Evolutionary conservation across 1,139 yeast species (phyloP).

Genomic region (Schwanniomyces etchellsii): DNA sequence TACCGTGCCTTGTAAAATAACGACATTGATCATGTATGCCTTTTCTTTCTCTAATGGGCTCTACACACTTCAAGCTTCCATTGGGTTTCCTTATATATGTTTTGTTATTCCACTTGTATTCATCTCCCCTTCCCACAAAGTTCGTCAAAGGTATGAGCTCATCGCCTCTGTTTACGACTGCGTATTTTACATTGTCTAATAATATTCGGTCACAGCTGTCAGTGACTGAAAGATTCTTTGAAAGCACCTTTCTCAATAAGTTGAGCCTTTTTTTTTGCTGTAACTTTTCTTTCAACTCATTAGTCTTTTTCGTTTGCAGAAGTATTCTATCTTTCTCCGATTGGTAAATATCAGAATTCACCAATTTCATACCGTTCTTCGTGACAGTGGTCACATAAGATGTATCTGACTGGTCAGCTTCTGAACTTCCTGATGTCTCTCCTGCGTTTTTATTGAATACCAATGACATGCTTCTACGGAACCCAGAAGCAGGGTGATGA

Average conservation of each 20-base stretch:
- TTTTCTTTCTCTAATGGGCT: slow-evolving; percentile 9
- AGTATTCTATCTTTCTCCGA: slow-evolving; percentile 19
- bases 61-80: slow-evolving; percentile 23
- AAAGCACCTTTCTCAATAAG: slow-evolving; percentile 13
- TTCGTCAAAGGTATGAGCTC: slow-evolving; percentile 22
- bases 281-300: slow-evolving; percentile 12
- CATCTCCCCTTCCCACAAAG: neutral
- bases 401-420: slow-evolving; percentile 2
- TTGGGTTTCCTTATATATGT: slow-evolving; percentile 18
- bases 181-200: slow-evolving; percentile 27
- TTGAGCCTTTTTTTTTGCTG: slow-evolving; percentile 9
- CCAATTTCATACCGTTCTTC: slow-evolving; percentile 31
- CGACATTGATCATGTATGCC: neutral
- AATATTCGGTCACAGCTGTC: slow-evolving; percentile 33
- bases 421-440: slow-evolving; percentile 1
- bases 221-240: slow-evolving; percentile 20
- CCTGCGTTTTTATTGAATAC: slow-evolving; percentile 12
- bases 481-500: slow-evolving; percentile 1
- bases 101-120: slow-evolving; percentile 23
- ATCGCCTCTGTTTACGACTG: slow-evolving; percentile 29
- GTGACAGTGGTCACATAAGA: slow-evolving; percentile 22
- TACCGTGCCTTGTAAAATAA: slow-evolving; percentile 32
- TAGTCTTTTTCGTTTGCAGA: slow-evolving; percentile 10
- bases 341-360: slow-evolving; percentile 27
- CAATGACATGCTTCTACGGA: slow-evolving; percentile 20